Conservation (phyloP, 495 filamentous ascomycete species). For the Aspergillus sclerotioniger region DNA sequence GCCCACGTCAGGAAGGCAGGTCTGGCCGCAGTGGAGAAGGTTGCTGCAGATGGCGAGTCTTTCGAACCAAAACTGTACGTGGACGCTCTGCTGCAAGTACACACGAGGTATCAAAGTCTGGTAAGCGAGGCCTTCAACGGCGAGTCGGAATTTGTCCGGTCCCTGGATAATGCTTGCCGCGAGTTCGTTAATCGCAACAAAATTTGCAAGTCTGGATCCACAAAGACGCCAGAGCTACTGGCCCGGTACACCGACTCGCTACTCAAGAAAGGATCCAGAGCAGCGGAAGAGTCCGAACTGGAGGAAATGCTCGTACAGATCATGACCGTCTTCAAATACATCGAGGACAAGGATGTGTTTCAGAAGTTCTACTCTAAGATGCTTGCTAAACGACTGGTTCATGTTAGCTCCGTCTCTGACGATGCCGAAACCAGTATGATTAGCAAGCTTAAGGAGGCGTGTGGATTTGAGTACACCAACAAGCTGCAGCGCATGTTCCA, state of each 20-base stretch:
- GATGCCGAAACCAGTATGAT: constrained; percentile 99
- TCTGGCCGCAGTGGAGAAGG: constrained; percentile 83
- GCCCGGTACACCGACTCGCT: constrained; percentile 96
- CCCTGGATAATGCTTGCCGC: constrained; percentile 93
- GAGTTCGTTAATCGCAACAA: constrained; percentile 98
- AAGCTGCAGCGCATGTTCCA: constrained; percentile 99
- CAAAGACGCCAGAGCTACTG: constrained; percentile 88
- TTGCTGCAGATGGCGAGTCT: constrained; percentile 82
- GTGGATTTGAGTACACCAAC: constrained; percentile 98
- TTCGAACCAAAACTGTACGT: constrained; percentile 97
- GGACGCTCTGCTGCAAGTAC: constrained; percentile 89
- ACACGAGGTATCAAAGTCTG: constrained; percentile 86
- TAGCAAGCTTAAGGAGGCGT: constrained; percentile 97
- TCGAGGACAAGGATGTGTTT: constrained; percentile 99
- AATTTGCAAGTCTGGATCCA: constrained; percentile 87
- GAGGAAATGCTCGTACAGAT: constrained; percentile 90
- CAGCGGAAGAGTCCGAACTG: constrained; percentile 87
- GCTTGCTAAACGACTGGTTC: constrained; percentile 91
- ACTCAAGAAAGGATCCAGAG: constrained; percentile 87
- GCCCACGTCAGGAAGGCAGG: constrained; percentile 89
- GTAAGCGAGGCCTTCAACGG: constrained; percentile 92
- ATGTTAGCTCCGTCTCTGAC: constrained; percentile 89
- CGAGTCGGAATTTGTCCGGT: constrained; percentile 95
- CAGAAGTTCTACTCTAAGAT: constrained; percentile 99
- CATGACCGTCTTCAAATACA: constrained; percentile 99